Percentiles rank a stretch among this genome's conserved stretches.
Conservation (phyloP, 306 rosid species). For the Crotalaria pallida region DNA sequence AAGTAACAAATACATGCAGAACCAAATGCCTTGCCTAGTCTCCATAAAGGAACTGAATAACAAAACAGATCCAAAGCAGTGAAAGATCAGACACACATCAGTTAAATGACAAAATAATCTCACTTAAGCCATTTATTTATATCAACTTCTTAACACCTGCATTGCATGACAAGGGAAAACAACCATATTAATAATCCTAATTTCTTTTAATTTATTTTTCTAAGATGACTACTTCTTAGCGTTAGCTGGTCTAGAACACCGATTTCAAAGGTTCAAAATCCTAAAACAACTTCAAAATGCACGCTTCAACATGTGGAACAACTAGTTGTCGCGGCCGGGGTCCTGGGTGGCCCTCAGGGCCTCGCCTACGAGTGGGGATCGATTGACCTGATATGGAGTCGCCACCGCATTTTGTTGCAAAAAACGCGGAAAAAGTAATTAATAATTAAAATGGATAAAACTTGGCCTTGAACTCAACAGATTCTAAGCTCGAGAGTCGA, state of each 20-base stretch:
- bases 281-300: not conserved
- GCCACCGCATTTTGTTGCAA: too few relatives aligned
- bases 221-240: too few relatives aligned
- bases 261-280: not conserved
- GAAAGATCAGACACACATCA: not conserved
- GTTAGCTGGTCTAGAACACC: not conserved
- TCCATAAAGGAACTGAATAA: slow-evolving; percentile 37
- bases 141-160: not conserved
- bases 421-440: too few relatives aligned
- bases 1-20: slow-evolving; percentile 23
- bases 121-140: not conserved
- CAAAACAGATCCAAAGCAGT: not conserved
- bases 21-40: slow-evolving; percentile 11
- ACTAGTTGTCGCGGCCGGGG: too few relatives aligned
- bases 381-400: too few relatives aligned
- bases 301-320: not conserved
- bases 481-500: too few relatives aligned
- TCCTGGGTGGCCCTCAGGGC: too few relatives aligned
- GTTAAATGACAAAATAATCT: not conserved
- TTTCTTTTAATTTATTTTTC: not conserved
- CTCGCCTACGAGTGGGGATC: too few relatives aligned
- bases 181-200: not conserved
- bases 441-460: too few relatives aligned
- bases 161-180: not conserved
- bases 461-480: too few relatives aligned